Evolutionary conservation across 2,329 filamentous ascomycete species (phyloP), one percentile per base, ranked within the genome.

Genomic region (Xylariaceae sp.): DNA sequence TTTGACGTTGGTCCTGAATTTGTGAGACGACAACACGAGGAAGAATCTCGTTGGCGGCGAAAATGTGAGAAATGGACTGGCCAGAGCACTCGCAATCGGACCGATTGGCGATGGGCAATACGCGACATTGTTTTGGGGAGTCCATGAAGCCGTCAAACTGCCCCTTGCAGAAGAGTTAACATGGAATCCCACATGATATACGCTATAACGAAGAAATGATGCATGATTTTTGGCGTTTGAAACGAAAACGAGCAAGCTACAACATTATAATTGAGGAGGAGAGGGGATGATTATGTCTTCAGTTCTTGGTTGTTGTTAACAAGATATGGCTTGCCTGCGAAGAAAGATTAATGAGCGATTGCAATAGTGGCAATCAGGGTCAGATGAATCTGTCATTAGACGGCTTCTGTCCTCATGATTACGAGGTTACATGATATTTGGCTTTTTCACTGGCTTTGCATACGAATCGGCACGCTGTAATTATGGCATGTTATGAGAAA

Each of bases 1-100:
- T 99, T 99, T 66, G 94, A 99, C 69, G 91, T 99, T 50, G 94
- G 94, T 0, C 94, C 93, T 3, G 91, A 95, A 71, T 99, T 97
- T 68, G 87, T 97, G 59, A 82, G 87, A 64, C 81, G 92, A 59
- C 93, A 97, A 69, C 83, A 89, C 55, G 91, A 93, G 66, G 94
- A 99, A 73, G 94, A 99, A 74, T 87, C 91, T 41, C 82, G 90
- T 57, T 99, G 94, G 94, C 82, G 88, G 62, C 86, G 87, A 70
- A 93, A 92, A 74, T 93, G 93, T 62, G 87, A 89, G 69, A 86
- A 84, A 66, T 99, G 94, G 94, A 83, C 93, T 59, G 81, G 81
- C 45, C 75, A 80, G 59, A 79, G 81, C 44, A 72, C 76, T 26
- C 75, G 80, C 53, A 78, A 84, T 58, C 78, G 80, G 63, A 81